Base-by-base conservation (phyloP, 2,329 filamentous ascomycete genomes). In the Fusarium citri region DNA sequence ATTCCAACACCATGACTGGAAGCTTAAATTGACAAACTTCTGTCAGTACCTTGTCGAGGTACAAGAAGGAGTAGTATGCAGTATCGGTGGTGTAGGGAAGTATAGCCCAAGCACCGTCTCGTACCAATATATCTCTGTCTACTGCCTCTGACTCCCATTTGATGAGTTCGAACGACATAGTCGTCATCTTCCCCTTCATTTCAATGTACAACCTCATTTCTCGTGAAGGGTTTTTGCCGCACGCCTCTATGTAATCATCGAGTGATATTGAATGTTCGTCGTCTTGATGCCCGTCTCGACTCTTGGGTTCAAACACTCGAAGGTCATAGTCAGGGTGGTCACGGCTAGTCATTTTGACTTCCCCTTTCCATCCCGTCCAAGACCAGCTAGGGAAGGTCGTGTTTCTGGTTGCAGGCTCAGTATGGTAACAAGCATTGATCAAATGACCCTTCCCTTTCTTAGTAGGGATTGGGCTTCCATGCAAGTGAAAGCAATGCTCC, bases 171-270 rank as follows among this genome's bases (percentile, higher is more conserved):
- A 54, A 54, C 16, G 50, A 30, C 2, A 54, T 0, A 1, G 0
- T 16, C 3, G 20, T 12, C 16, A 54, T 54, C 26, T 1, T 45
- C 3, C 50, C 37, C 4, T 1, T 2, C 14, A 43, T 3, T 43
- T 43, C 10, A 3, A 54, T 54, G 4, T n/a, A n/a, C n/a, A n/a
- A n/a, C n/a, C n/a, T n/a, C 9, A 43, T 8, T 1, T 2, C 0
- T 8, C 0, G n/a, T 8, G 2, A 1, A 1, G 0, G 7, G n/a
- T 8, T 30, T 6, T 0, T 11, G 1, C 12, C 7, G 14, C 4
- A 43, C 0, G 3, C n/a, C 9, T 2, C 6, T 9, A 0, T 43
- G 31, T 31, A 43, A 5, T 23, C n/a, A 1, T 8, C 37, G 15
- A 43, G 50, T 0, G 37, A 18, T 1, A 43, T 30, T 3, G 16